Conservation (phyloP, 2,329 filamentous ascomycete species). For the Verticillium dahliae region DNA sequence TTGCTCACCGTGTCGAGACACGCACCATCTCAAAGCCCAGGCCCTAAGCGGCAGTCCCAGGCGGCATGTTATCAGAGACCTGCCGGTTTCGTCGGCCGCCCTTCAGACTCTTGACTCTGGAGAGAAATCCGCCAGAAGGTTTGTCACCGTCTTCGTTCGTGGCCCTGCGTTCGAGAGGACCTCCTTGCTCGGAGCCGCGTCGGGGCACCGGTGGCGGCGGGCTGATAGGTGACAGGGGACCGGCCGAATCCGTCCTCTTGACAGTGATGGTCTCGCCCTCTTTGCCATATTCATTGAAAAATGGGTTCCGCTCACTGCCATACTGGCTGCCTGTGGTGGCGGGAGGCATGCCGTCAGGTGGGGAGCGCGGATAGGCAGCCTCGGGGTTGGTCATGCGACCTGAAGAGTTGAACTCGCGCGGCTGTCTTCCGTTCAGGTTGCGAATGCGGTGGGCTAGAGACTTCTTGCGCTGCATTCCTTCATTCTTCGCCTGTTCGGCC, state of each 20-base stretch:
- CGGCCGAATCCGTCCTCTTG: constrained; percentile 26
- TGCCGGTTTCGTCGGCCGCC: constrained; percentile 44
- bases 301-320: constrained; percentile 61
- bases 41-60: constrained; percentile 34
- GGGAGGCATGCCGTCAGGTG: constrained; percentile 28
- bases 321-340: constrained; percentile 21
- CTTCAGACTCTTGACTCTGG: constrained; percentile 77
- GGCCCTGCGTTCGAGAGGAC: constrained; percentile 54
- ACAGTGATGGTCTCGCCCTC: constrained; percentile 46
- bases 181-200: constrained; percentile 24
- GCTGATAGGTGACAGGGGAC: constrained; percentile 44
- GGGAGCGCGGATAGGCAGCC: constrained; percentile 32
- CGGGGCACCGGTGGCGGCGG: constrained; percentile 41
- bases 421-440: constrained; percentile 64
- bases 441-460: constrained; percentile 89
- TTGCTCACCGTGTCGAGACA: not conserved
- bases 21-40: not conserved
- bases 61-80: constrained; percentile 11
- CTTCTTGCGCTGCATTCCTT: constrained; percentile 80
- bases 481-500: constrained; percentile 44
- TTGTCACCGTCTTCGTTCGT: constrained; percentile 44
- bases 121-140: constrained; percentile 58
- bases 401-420: constrained; percentile 51
- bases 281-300: constrained; percentile 71
- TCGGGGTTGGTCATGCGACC: constrained; percentile 55